Base-by-base conservation (phyloP, 108 stramenopile genomes). In the Nitzschia putrida region DNA sequence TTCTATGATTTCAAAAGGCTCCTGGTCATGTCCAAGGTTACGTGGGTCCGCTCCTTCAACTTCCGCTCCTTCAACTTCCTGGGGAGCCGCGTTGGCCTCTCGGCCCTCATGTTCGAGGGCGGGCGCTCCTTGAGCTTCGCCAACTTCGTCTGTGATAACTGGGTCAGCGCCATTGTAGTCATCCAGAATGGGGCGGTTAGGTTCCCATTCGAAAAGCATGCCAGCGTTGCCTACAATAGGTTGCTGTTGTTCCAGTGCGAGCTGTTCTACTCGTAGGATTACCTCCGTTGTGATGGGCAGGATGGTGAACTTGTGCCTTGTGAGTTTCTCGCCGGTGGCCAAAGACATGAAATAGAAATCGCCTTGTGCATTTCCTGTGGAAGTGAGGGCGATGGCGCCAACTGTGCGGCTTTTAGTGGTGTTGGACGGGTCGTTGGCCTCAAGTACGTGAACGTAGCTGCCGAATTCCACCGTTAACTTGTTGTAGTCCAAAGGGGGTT, bases 341-440 rank as follows among this genome's bases (percentile, higher is more conserved):
- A 83, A 70, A 42, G 22, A 40, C 0, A 63, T 20, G 20, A 86
- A 83, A 16, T 73, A 68, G 38, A 77, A 67, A 0, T 57, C 68
- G 0, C 83, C 83, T 72, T 84, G 83, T 22, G 25, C 2, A 47
- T 82, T 86, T 5, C 77, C 77, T 8, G 80, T 24, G 13, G 68
- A 40, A 12, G 57, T 55, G 34, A 81, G 60, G n/a, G n/a, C n/a
- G n/a, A n/a, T n/a, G 18, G 83, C 80, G 10, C 60, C 80, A 2
- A 65, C 24, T 6, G 80, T 75, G 39, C 73, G 64, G n/a, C n/a
- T n/a, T n/a, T n/a, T n/a, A 49, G 60, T 2, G 13, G 47, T 8
- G 53, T 72, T 68, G 41, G 43, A 52, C 34, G 73, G 72, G 51
- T 61, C 53, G 29, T 65, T 61, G 41, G 66, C 77, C 16, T 84